Base-by-base conservation (phyloP, 148 eudicot genomes). In the Rhododendron williamsianum region DNA sequence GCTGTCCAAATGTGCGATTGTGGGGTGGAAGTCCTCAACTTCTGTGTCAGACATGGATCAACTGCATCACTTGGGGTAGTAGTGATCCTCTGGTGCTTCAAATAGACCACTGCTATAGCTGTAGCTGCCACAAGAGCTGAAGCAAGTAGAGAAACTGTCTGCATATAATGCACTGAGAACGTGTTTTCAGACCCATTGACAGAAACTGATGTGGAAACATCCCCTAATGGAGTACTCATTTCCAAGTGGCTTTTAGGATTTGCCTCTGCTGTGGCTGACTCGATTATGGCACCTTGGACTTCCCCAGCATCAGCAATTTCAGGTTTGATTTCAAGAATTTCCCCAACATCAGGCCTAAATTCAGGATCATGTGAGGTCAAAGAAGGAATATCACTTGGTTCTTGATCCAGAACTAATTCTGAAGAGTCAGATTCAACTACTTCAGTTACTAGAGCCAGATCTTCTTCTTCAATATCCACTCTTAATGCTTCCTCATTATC, bases 51-150 rank as follows among this genome's bases (percentile, higher is more conserved):
- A 12, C 76, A 6, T 48, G 86, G 82, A 72, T 89, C 89, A 8
- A 85, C 86, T 41, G 54, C 80, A 9, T 58, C 72, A 52, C 67
- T 86, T 3, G 60, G 43, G 63, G 46, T 38, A 21, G 36, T 41
- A 27, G 36, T 41, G 21, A 19, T 49, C 6, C 78, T 86, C 85
- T 56, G 85, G 48, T 54, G 86, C 82, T 88, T 91, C 72, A 79
- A 4, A 71, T 85, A 88, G 63, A 82, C 30, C 65, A 90, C 48
- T 25, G 86, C 80, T 15, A 71, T 6, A 35, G 46, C 78, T 5
- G 38, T 38, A 74, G 86, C 36, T 41, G 89, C 87, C 76, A 90
- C 48, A 72, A 92, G 51, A 81, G 85, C 84, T 23, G 88, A 41
- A 43, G 83, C 72, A 80, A 88, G 83, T 23, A 81, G 86, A 63